Evolutionary conservation across 495 filamentous ascomycete genomes (phyloP).

Genomic region (Penicillium waksmanii): DNA sequence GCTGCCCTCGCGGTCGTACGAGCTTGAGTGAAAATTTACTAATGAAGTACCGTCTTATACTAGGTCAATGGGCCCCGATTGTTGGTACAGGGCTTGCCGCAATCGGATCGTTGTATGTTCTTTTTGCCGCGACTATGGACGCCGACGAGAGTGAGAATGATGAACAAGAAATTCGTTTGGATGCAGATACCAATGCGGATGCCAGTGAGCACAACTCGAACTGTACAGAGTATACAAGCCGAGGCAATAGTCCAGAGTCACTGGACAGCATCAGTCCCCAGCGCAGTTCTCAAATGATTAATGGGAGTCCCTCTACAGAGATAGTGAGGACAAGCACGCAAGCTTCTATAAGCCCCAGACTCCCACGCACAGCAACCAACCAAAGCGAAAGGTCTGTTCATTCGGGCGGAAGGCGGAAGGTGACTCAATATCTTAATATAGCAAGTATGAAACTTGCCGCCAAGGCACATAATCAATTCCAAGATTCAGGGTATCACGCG

Average conservation of each 20-base stretch:
- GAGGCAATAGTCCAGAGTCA: background rate
- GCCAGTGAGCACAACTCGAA: background rate
- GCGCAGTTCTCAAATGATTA: background rate
- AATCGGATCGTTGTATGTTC: constrained; percentile 56
- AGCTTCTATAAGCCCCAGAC: constrained; percentile 8
- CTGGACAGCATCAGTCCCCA: background rate
- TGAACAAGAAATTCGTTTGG: background rate
- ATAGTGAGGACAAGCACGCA: background rate
- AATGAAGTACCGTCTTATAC: constrained; percentile 9
- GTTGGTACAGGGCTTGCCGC: constrained; percentile 57
- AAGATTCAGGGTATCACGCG: constrained; percentile 49
- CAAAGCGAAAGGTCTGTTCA: constrained; percentile 20
- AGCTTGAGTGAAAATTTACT: background rate
- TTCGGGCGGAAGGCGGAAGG: constrained; percentile 40
- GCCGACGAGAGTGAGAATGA: constrained; percentile 20
- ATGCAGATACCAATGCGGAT: constrained; percentile 16
- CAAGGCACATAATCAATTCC: constrained; percentile 42
- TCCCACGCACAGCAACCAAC: constrained; percentile 12
- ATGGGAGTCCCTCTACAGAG: background rate
- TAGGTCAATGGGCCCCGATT: constrained; percentile 61
- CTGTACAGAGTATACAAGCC: background rate
- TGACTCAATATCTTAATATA: constrained; percentile 39
- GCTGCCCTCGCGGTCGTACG: too few relatives aligned
- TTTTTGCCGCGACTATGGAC: constrained; percentile 41
- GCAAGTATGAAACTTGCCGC: constrained; percentile 43